Conservation (phyloP, 305 asterid species). For the Fraxinus angustifolia region DNA sequence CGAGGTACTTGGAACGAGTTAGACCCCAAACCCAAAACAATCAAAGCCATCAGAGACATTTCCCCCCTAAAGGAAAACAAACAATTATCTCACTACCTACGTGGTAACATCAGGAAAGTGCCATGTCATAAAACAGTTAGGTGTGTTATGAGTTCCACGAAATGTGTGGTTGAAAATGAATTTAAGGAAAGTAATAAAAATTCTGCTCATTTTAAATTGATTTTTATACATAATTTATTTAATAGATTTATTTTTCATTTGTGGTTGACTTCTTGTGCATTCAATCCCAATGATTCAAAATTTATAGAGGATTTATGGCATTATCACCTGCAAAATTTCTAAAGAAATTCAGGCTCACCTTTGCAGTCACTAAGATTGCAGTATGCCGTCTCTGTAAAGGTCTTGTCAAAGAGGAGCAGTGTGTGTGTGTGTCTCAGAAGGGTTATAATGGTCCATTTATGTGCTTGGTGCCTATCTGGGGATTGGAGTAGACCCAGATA, state of each 20-base stretch:
- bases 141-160: not conserved
- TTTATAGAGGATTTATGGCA: not conserved
- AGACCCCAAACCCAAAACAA: not conserved
- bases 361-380: slow-evolving; percentile 12
- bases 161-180: not conserved
- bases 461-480: not conserved
- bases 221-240: not conserved
- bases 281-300: not conserved
- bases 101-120: not conserved
- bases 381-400: not conserved
- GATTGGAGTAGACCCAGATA: not conserved
- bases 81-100: not conserved
- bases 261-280: not conserved
- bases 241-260: slow-evolving; percentile 4
- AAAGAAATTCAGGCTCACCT: not conserved
- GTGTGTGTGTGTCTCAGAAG: not conserved
- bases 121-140: not conserved
- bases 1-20: not conserved
- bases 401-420: not conserved
- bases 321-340: not conserved
- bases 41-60: not conserved
- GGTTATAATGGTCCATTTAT: not conserved
- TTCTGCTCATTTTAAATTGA: not conserved
- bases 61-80: not conserved
- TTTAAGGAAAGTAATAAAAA: not conserved